Evolutionary conservation across 495 filamentous ascomycete genomes (phyloP), one percentile per base, ranked within the genome.

Genomic region (Schizothecium vesticola): DNA sequence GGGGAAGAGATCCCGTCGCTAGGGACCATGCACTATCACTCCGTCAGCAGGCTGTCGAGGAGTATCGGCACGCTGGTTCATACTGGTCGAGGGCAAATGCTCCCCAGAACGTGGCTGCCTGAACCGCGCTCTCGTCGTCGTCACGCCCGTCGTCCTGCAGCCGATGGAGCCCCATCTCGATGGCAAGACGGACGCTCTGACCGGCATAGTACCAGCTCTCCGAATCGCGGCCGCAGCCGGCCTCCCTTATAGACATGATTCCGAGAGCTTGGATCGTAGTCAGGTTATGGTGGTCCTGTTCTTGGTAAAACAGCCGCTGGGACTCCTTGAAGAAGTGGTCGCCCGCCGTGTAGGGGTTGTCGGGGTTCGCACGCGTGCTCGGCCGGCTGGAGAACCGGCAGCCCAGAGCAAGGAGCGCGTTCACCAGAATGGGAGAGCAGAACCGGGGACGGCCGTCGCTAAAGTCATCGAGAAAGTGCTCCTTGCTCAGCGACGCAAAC

Each of bases 221-320:
- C n/a, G 86, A 87, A 69, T 90, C 87, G 12, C 84, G 80, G 13
- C 86, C 86, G 72, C 85, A 87, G 74, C 86, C 87, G 3, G 86
- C 86, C 77, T 89, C 86, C 55, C 87, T 79, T 43, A 88, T 85
- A 24, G 86, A 87, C 90, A 96, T 91, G 67, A 96, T 83, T 5
- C 88, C 87, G 25, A 94, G 76, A 0, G 91, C 90, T 76, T 94
- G 92, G 55, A 93, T 88, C 3, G 90, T 92, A 8, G 92, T 94
- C 23, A 94, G 77, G 0, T 81, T 85, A 73, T 86, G 84, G 24
- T 87, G 83, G 65, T 91, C 79, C 11, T 75, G 72, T 68, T 87
- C 81, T 31, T 85, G 78, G 58, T 87, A 76, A 10, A 92, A 80
- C 7, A 93, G 77, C 25, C 80, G 78, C 66, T 87, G 81, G 24